Evolutionary conservation across 2,329 filamentous ascomycete genomes (phyloP).

Genomic region (Amylocarpus encephaloides): DNA sequence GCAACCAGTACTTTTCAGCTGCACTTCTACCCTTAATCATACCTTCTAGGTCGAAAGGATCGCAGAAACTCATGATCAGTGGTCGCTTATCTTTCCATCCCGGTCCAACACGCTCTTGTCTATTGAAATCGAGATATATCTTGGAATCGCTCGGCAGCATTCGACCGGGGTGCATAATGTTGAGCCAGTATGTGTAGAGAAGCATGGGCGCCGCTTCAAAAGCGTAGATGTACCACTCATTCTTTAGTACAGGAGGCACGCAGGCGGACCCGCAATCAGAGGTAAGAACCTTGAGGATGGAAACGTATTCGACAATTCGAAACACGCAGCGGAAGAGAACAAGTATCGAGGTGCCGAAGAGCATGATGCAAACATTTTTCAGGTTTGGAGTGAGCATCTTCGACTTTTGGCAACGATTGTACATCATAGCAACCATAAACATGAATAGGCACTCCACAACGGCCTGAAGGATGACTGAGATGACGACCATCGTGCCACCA

Average conservation of each 20-base stretch:
- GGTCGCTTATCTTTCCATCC: slow-evolving; percentile 4
- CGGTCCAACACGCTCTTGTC: slow-evolving; percentile 7
- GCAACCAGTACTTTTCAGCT: background rate
- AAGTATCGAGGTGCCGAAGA: slow-evolving; percentile 33
- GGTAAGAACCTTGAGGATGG: slow-evolving; percentile 13
- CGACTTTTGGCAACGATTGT: slow-evolving; percentile 27
- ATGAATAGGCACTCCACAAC: slow-evolving; percentile 29
- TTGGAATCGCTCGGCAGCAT: slow-evolving; percentile 24
- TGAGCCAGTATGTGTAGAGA: slow-evolving; percentile 33
- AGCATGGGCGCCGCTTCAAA: slow-evolving; percentile 35
- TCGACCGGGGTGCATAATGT: slow-evolving; percentile 33
- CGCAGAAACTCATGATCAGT: background rate
- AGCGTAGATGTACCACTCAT: slow-evolving; percentile 35
- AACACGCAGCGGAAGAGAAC: slow-evolving; percentile 33
- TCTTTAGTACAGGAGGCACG: slow-evolving; percentile 16
- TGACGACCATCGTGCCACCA: slow-evolving; percentile 27
- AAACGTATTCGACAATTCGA: slow-evolving; percentile 32
- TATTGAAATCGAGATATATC: slow-evolving; percentile 4
- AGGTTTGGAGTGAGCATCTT: slow-evolving; percentile 29
- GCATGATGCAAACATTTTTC: slow-evolving; percentile 29
- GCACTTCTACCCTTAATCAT: background rate
- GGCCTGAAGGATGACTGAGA: slow-evolving; percentile 30
- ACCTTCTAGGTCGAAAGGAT: background rate
- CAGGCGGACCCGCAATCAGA: slow-evolving; percentile 19
- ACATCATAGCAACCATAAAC: slow-evolving; percentile 12